Conservation (phyloP, 108 stramenopile genomes). For the Cyclotella cryptica region DNA sequence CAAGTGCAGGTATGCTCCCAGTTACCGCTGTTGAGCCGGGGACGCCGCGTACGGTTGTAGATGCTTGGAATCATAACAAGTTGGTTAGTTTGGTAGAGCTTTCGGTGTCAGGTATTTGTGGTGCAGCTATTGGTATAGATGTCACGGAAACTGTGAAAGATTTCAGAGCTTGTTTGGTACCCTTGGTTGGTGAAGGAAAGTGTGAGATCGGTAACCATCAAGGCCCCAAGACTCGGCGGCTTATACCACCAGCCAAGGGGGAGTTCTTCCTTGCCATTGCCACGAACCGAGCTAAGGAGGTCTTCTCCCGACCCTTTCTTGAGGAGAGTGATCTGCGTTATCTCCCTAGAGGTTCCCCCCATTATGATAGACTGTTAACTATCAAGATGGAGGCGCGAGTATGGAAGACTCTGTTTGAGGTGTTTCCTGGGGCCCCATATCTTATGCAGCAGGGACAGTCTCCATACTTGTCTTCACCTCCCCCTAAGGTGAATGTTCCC, state of each 20-base stretch:
- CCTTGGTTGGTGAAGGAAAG: background rate
- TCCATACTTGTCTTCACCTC: too few species aligned
- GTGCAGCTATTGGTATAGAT: background rate
- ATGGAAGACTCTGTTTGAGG: background rate
- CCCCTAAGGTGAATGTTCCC: background rate
- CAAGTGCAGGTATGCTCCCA: background rate
- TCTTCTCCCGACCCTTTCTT: background rate
- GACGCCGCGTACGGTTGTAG: conserved; percentile 6
- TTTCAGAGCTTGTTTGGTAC: conserved; percentile 3
- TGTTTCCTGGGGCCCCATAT: background rate
- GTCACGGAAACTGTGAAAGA: background rate
- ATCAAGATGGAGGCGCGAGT: conserved; percentile 8
- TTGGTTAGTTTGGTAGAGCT: background rate
- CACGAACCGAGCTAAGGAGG: background rate
- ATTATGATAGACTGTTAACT: background rate
- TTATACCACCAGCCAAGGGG: background rate
- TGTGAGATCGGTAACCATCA: background rate
- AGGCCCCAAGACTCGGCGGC: background rate
- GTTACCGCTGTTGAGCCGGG: conserved; percentile 9
- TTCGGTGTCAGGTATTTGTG: background rate
- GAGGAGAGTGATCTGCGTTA: background rate
- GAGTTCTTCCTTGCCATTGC: conserved; percentile 4
- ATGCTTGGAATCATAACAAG: conserved; percentile 8
- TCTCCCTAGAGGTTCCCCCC: background rate
- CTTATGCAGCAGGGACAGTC: background rate